A percentile compares a stretch with the other conserved stretches of the same genome.
These are phyloP conservation scores for Corylus americana DNA, from an alignment of 306 rosid species.

Conservation along the genomic window DNA sequence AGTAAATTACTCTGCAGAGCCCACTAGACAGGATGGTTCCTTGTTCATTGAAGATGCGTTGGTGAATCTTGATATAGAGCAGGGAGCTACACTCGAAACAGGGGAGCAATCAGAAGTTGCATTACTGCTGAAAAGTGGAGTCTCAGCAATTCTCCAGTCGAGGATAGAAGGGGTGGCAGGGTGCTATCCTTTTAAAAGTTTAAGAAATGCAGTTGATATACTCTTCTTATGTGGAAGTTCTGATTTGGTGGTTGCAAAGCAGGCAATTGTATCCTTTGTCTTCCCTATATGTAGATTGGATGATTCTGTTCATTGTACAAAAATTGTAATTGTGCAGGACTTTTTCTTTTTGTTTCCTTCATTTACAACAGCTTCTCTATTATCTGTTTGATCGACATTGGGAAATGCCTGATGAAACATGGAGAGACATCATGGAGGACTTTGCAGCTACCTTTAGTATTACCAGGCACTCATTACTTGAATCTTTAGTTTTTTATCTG, in stretches of 20 bases:
- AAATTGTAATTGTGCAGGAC: slow-evolving; percentile 17
- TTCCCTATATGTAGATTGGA: slow-evolving; percentile 5
- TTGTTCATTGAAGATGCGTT: slow-evolving; percentile 94
- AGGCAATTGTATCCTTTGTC: slow-evolving; percentile 93
- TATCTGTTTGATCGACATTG: slow-evolving; percentile 93
- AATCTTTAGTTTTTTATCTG: slow-evolving; percentile 79
- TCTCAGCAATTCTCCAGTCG: slow-evolving; percentile 47
- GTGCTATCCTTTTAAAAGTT: slow-evolving; percentile 83
- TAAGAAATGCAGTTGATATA: slow-evolving; percentile 78
- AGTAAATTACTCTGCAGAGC: slow-evolving; percentile 56
- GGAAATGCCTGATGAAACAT: slow-evolving; percentile 76
- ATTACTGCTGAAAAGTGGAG: slow-evolving; percentile 59
- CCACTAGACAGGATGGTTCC: slow-evolving; percentile 64
- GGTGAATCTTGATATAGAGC: slow-evolving; percentile 72
- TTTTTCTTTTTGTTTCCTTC: slow-evolving; percentile 45
- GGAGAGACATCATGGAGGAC: slow-evolving; percentile 81
- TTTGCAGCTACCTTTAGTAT: slow-evolving; percentile 79
- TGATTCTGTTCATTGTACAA: slow-evolving; percentile 15
- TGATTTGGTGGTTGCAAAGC: slow-evolving; percentile 82
- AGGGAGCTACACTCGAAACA: slow-evolving; percentile 35
- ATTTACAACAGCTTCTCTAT: slow-evolving; percentile 72
- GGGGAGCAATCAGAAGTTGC: slow-evolving; percentile 64
- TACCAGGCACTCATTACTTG: slow-evolving; percentile 73
- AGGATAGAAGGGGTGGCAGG: slow-evolving; percentile 55
- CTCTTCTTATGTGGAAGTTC: slow-evolving; percentile 87